Conservation (phyloP, 768 basidiomycete species). For the Boletus coccyginus region DNA sequence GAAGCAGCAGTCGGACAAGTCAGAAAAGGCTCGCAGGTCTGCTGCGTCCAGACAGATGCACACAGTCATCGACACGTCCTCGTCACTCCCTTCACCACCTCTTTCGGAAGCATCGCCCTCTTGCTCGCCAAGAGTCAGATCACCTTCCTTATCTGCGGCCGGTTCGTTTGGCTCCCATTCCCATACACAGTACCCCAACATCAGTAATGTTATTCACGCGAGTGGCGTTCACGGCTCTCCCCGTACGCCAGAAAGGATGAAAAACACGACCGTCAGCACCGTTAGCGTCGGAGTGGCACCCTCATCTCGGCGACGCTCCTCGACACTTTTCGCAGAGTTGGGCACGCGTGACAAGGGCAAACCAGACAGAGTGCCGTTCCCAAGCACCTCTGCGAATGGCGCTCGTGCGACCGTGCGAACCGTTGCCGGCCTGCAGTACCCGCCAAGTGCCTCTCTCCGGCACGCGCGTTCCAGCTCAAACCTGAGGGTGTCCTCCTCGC, state of each 20-base stretch:
- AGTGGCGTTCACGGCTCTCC: not conserved
- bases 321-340: conserved; percentile 20
- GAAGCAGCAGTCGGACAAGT: conserved; percentile 9
- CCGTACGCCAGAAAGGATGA: conserved; percentile 3
- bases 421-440: not conserved
- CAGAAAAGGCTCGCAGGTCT: not conserved
- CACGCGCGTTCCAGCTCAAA: conserved; percentile 28
- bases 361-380: not conserved
- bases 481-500: conserved; percentile 14
- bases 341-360: conserved; percentile 8
- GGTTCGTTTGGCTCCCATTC: not conserved
- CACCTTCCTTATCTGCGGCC: conserved; percentile 7
- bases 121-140: conserved; percentile 20
- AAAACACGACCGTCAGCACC: conserved; percentile 19
- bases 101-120: conserved; percentile 26
- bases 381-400: not conserved
- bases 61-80: not conserved
- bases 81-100: conserved; percentile 26
- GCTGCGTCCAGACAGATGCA: not conserved
- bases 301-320: conserved; percentile 22
- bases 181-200: conserved; percentile 18
- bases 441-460: conserved; percentile 11
- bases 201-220: conserved; percentile 19
- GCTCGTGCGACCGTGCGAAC: not conserved
- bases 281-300: conserved; percentile 22